phyloP scores from a whole-genome alignment of 73 alveolate species.

The Paramecium primaurelia region DNA sequence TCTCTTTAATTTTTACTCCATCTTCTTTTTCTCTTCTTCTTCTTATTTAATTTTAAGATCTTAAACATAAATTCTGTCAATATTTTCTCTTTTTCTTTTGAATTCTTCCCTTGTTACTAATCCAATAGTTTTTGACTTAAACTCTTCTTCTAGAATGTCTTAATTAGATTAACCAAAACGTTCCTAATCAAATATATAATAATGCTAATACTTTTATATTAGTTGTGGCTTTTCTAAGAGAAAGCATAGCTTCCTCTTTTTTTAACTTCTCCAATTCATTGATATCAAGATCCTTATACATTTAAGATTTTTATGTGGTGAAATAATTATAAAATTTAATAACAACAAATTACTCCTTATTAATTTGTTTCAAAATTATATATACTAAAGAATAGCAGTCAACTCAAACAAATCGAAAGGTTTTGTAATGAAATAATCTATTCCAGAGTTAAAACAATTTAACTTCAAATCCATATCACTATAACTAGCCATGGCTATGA shows the following conservation, averaged over 20 bases:
- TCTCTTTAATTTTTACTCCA: background rate
- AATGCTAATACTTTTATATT: background rate
- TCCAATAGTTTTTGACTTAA: constrained; percentile 21
- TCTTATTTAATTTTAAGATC: background rate
- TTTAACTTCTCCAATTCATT: constrained; percentile 9
- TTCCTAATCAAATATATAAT: background rate
- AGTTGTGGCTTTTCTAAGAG: constrained; percentile 10
- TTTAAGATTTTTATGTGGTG: background rate
- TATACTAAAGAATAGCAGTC: constrained; percentile 21
- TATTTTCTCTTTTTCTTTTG: constrained; percentile 35
- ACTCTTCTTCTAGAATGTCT: constrained; percentile 12
- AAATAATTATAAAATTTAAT: no score
- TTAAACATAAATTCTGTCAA: background rate
- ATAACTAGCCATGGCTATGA: constrained; percentile 10
- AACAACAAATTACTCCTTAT: background rate
- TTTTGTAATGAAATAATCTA: constrained; percentile 14
- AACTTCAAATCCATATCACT: constrained; percentile 32
- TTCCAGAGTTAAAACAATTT: background rate
- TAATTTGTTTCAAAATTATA: background rate
- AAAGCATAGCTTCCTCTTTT: background rate
- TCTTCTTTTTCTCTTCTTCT: background rate
- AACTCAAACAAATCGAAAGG: constrained; percentile 46
- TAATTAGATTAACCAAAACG: constrained; percentile 34
- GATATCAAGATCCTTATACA: constrained; percentile 22
- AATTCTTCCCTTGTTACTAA: constrained; percentile 44